A percentile compares a stretch with the other conserved stretches of the same genome.
Evolutionary conservation across 192 early-diverging fungal species (phyloP).

Genomic region (Backusella australiensis): DNA sequence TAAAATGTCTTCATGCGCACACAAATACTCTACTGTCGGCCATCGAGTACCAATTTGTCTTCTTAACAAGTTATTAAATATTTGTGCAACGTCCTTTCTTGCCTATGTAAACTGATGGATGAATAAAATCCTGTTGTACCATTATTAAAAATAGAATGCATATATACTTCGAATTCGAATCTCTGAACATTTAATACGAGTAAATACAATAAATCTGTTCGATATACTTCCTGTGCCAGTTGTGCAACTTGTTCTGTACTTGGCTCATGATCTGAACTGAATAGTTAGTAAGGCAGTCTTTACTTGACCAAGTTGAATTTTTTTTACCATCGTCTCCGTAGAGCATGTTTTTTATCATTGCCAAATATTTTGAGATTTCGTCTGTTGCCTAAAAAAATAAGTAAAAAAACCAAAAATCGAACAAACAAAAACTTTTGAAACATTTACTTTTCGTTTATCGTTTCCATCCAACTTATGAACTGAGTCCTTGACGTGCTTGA

Average conservation of each 20-base stretch:
- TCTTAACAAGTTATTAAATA: conserved; percentile 95
- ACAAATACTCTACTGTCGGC: conserved; percentile 96
- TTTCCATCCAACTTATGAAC: conserved; percentile 69
- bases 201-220: conserved; percentile 86
- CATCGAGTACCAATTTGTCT: conserved; percentile 92
- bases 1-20: conserved; percentile 81
- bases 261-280: conserved; percentile 69
- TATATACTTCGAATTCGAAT: conserved; percentile 86
- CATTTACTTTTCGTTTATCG: conserved; percentile 67
- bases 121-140: neutral
- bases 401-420: neutral
- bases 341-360: conserved; percentile 89
- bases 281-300: neutral
- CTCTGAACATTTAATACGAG: conserved; percentile 86
- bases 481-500: conserved; percentile 83
- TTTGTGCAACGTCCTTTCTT: conserved; percentile 96
- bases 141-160: neutral
- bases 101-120: conserved; percentile 45
- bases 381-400: conserved; percentile 79
- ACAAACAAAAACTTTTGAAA: neutral
- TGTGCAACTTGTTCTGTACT: conserved; percentile 89
- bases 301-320: neutral
- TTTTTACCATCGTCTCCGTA: conserved; percentile 90
- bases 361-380: conserved; percentile 94
- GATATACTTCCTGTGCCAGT: conserved; percentile 94